Evolutionary conservation across 116 monocot species (phyloP).

Genomic region (Trichopus zeylanicus): DNA sequence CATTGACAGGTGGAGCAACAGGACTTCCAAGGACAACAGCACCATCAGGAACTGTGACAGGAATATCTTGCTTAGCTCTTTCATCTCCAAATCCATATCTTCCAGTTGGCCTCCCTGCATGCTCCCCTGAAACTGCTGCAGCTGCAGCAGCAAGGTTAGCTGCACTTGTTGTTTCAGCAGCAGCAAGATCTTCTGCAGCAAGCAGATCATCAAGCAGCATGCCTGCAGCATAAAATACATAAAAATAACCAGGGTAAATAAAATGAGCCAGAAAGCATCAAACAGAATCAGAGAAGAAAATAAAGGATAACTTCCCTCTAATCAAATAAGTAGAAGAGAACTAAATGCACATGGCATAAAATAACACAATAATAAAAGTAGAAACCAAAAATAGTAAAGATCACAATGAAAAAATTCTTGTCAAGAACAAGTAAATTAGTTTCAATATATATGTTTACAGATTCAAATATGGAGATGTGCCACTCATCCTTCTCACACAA

Average conservation of each 20-base stretch:
- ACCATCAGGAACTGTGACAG: slow-evolving; percentile 69
- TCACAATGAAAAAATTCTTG: too few species aligned
- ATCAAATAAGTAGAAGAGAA: too few species aligned
- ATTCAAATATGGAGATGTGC: too few species aligned
- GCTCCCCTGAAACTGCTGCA: slow-evolving; percentile 42
- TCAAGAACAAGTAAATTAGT: too few species aligned
- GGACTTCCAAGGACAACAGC: slow-evolving; percentile 83
- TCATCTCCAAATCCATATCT: slow-evolving; percentile 54
- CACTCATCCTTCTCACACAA: too few species aligned
- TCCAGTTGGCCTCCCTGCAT: slow-evolving; percentile 46
- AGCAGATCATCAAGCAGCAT: slow-evolving; percentile 82
- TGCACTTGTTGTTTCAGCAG: slow-evolving; percentile 73
- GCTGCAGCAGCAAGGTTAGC: slow-evolving; percentile 77
- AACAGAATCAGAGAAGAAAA: not conserved
- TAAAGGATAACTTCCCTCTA: not conserved
- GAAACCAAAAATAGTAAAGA: too few species aligned
- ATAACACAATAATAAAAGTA: too few species aligned
- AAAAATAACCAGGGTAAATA: slow-evolving; percentile 1
- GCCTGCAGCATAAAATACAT: slow-evolving; percentile 34
- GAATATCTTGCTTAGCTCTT: slow-evolving; percentile 36
- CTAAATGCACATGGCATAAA: too few species aligned
- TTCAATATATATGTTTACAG: too few species aligned
- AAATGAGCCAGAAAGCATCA: slow-evolving; percentile 2
- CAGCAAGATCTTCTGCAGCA: slow-evolving; percentile 78
- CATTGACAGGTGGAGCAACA: slow-evolving; percentile 91